Base-by-base conservation (phyloP, 805 yeast genomes). In the Nakazawaea siamensis region DNA sequence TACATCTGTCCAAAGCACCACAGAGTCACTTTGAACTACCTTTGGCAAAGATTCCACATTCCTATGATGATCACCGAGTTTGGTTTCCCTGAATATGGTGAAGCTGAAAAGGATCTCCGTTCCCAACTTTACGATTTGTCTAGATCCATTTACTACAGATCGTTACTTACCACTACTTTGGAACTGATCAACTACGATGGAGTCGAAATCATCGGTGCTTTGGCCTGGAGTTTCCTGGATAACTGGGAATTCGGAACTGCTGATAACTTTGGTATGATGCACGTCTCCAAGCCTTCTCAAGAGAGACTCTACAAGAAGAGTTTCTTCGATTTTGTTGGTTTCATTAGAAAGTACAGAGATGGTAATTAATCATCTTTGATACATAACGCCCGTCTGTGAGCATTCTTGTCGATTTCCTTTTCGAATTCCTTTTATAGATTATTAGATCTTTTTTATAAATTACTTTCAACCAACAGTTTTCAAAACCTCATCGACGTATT, bases 201-300 rank as follows among this genome's bases (percentile, higher is more conserved):
- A 3, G 55, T 57, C 19, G 41, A 50, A 5, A 45, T 58, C 18
- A 42, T 44, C 16, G 60, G 61, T 10, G 53, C 55, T 11, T 45
- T 54, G 30, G 55, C 56, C 3, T 57, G 63, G 64, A 46, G 57
- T 13, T 45, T 50, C 35, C 47, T 50, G 21, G 64, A 58, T 40
- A 52, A 57, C 39, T 48, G 55, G 48, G 62, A 58, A 39, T 57
- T 59, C 49, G 52, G 58, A 23, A 54, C 33, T 20, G 24, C 11
- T 1, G 47, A 43, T 35, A 51, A 48, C 26, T 50, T 42, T 34
- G 55, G 55, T 18, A 26, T 50, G n/a, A 54, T 49, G 39, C 52
- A 44, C 12, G 55, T 50, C 24, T 48, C 49, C 38, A 44, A 51
- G 39, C 48, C 55, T 10, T 49, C 55, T 11, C 53, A 48, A 41